Percentiles rank a stretch among this genome's conserved stretches.
Conservation (phyloP, 768 basidiomycete species). For the Suillus hirtellus region DNA sequence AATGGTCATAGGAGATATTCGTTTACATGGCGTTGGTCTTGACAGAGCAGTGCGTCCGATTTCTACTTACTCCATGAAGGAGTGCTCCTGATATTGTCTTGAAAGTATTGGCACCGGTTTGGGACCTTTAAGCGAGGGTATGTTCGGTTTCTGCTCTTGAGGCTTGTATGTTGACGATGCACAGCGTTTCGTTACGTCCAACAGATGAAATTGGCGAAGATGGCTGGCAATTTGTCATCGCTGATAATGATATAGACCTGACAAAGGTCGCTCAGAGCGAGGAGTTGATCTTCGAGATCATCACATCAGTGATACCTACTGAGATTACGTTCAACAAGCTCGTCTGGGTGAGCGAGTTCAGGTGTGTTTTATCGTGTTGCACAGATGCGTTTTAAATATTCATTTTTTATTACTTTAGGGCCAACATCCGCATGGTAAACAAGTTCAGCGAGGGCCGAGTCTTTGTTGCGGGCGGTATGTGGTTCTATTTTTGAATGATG, state of each 20-base stretch:
- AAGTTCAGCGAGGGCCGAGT: background rate
- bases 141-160: background rate
- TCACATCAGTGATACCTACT: slow-evolving; percentile 21
- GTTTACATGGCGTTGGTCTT: slow-evolving; percentile 36
- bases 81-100: background rate
- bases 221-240: slow-evolving; percentile 23
- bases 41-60: slow-evolving; percentile 33
- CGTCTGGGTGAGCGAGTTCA: slow-evolving; percentile 27
- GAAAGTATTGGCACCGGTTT: slow-evolving; percentile 37
- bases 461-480: background rate
- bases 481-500: background rate
- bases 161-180: background rate
- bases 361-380: slow-evolving; percentile 20
- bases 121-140: slow-evolving; percentile 28
- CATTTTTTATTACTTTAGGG: background rate
- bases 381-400: background rate
- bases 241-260: slow-evolving; percentile 11
- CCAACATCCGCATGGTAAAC: background rate
- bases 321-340: slow-evolving; percentile 30
- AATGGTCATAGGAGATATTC: slow-evolving; percentile 36
- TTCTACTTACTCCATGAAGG: background rate
- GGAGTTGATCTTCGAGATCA: slow-evolving; percentile 30
- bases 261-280: slow-evolving; percentile 19
- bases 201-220: slow-evolving; percentile 25
- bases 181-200: slow-evolving; percentile 15